Evolutionary conservation across 768 basidiomycete species (phyloP).

Genomic region (Amanita thiersii): DNA sequence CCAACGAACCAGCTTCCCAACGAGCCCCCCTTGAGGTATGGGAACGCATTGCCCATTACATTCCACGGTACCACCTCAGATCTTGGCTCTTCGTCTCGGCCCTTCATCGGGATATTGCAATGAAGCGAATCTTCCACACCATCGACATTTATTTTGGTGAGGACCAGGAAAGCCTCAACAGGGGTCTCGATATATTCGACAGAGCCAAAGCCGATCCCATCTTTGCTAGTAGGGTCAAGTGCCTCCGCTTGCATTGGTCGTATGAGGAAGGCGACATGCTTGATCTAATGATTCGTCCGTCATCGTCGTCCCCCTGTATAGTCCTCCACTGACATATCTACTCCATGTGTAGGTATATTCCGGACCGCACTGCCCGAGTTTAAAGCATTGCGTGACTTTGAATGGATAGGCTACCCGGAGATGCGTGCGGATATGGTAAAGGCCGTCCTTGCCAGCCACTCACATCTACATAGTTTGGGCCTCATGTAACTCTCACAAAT

Average conservation of each 20-base stretch:
- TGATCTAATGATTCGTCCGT: slow-evolving; percentile 48
- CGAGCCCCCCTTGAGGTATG: slow-evolving; percentile 61
- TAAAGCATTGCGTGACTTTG: slow-evolving; percentile 51
- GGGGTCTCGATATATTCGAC: slow-evolving; percentile 61
- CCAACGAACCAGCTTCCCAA: slow-evolving; percentile 48
- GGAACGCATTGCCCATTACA: slow-evolving; percentile 55
- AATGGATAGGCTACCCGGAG: slow-evolving; percentile 76
- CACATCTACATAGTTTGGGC: slow-evolving; percentile 46
- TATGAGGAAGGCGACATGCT: slow-evolving; percentile 64
- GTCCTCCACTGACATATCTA: neutral
- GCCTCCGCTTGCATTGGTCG: slow-evolving; percentile 58
- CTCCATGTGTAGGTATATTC: slow-evolving; percentile 39
- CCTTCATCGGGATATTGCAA: slow-evolving; percentile 58
- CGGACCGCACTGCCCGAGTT: slow-evolving; percentile 57
- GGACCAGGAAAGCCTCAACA: slow-evolving; percentile 50
- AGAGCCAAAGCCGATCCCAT: slow-evolving; percentile 52
- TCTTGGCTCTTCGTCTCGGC: slow-evolving; percentile 60
- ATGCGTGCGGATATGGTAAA: slow-evolving; percentile 61
- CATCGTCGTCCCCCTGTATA: neutral
- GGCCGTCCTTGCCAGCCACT: slow-evolving; percentile 43
- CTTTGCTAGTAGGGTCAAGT: slow-evolving; percentile 53
- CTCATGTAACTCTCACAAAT: slow-evolving; percentile 35
- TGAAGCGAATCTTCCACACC: slow-evolving; percentile 58
- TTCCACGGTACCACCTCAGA: slow-evolving; percentile 60
- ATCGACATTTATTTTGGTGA: slow-evolving; percentile 63